These are phyloP conservation scores for Citeromyces hawaiiensis DNA, from an alignment of 1,139 yeast genomes.

Conservation along the genomic window DNA sequence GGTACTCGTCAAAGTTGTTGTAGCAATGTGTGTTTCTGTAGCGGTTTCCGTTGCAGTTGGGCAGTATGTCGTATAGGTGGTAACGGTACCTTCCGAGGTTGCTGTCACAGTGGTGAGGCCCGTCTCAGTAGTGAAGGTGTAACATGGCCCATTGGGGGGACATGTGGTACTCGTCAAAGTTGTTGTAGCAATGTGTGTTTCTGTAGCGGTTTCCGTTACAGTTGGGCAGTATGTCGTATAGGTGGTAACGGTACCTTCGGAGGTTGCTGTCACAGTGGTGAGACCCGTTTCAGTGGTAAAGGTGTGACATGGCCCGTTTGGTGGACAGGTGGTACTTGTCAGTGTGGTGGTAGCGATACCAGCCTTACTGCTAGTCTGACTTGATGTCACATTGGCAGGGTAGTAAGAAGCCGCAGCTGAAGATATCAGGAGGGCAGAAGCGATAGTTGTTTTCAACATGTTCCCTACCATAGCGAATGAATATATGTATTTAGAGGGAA, in stretches of 20 bases:
- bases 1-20: not conserved
- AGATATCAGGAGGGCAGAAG: not conserved
- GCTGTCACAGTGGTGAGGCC: constrained; percentile 25
- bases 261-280: constrained; percentile 22
- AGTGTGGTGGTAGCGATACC: constrained; percentile 1
- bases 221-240: constrained; percentile 27
- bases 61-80: constrained; percentile 25
- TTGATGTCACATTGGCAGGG: not conserved
- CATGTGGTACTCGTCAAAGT: not conserved
- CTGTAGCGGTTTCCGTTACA: not conserved
- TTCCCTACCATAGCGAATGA: not conserved
- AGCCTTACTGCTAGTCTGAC: not conserved
- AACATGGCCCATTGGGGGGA: not conserved
- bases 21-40: not conserved
- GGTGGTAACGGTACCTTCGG: constrained; percentile 12
- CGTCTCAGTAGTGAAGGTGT: constrained; percentile 10
- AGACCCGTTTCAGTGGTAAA: constrained; percentile 30
- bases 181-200: not conserved
- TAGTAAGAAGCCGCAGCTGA: not conserved
- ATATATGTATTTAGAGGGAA: not conserved
- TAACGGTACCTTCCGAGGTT: constrained; percentile 13
- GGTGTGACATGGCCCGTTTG: not conserved
- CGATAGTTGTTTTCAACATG: not conserved
- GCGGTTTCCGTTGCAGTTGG: constrained; percentile 11
- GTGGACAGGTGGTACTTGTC: not conserved